Base-by-base conservation (phyloP, 768 basidiomycete species). In the Mycena belliarum region DNA sequence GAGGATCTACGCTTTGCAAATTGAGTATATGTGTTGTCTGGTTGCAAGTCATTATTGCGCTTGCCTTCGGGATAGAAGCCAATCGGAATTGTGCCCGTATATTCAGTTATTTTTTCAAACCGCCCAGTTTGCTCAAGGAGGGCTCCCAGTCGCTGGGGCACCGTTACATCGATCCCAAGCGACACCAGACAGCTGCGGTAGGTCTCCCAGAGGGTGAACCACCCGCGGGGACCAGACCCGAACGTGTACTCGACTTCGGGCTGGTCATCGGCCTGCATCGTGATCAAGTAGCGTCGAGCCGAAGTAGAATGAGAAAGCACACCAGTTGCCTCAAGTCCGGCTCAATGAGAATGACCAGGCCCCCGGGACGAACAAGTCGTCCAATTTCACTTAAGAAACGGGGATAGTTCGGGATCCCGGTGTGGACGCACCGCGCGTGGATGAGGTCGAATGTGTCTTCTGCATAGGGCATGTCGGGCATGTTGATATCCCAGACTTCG, bases 321-420 rank as follows among this genome's bases (percentile, higher is more conserved):
- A 74, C 76, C 21, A 78, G 72, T 11, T 84, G 87, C 51, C 74
- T 75, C 52, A 79, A 76, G 61, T 83, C 85, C 25, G 80, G 78
- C 56, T 89, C 88, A 54, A 88, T 81, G 38, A 89, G 70, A 55
- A 89, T 80, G 60, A 87, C 76, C 42, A 90, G 76, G 21, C 88
- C 88, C 55, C 87, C 87, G 29, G 86, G 86, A 29, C 86, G 84
- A 33, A 89, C 78, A 63, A 90, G 75, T 58, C 88, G 85, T 46
- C 76, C 80, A 43, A 87, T 76, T 72, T 89, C 84, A 53, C 75
- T 74, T 6, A 89, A 64, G 61, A 89, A 79, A 25, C 77, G 78
- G 45, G 82, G 78, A 65, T 87, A 87, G 66, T 88, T 73, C 56
- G 75, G 76, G 60, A 89, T 85, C 52, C 88, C 87, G 25, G 79